Conservation (phyloP, 1,139 yeast species). For the Meyerozyma sp. region DNA sequence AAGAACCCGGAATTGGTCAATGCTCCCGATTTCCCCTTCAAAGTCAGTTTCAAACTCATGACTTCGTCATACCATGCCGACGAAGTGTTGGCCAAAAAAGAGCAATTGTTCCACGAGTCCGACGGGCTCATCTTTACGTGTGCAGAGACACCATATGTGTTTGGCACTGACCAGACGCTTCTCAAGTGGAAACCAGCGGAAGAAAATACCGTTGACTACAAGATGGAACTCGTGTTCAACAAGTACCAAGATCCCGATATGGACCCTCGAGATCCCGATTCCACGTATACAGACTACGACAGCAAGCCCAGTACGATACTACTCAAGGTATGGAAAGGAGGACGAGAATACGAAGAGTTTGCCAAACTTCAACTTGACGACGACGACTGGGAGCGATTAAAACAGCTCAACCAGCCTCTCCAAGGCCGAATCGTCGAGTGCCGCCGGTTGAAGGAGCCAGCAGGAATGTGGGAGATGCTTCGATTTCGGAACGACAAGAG, state of each 20-base stretch:
- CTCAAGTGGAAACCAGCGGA: conserved; percentile 97
- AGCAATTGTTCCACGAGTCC: conserved; percentile 75
- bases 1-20: conserved; percentile 68
- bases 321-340: conserved; percentile 79
- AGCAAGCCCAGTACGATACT: conserved; percentile 60
- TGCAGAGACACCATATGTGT: conserved; percentile 78
- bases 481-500: conserved; percentile 91
- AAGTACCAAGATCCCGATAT: conserved; percentile 62
- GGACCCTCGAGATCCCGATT: conserved; percentile 66
- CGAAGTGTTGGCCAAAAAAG: conserved; percentile 69
- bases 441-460: conserved; percentile 44
- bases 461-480: conserved; percentile 73
- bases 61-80: conserved; percentile 73
- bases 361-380: conserved; percentile 58
- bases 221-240: conserved; percentile 64
- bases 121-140: conserved; percentile 96
- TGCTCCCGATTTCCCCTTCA: conserved; percentile 72
- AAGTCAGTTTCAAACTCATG: conserved; percentile 83
- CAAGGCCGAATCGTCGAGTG: conserved; percentile 93
- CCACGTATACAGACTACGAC: conserved; percentile 78
- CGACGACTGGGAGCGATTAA: conserved; percentile 78
- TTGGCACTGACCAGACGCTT: conserved; percentile 79
- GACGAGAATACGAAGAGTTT: conserved; percentile 55
- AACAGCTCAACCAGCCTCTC: conserved; percentile 67
- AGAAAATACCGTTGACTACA: conserved; percentile 90